Percentiles rank a stretch among this genome's conserved stretches.
Conservation (phyloP, 768 basidiomycete genomes). For the Boletales sp. region DNA sequence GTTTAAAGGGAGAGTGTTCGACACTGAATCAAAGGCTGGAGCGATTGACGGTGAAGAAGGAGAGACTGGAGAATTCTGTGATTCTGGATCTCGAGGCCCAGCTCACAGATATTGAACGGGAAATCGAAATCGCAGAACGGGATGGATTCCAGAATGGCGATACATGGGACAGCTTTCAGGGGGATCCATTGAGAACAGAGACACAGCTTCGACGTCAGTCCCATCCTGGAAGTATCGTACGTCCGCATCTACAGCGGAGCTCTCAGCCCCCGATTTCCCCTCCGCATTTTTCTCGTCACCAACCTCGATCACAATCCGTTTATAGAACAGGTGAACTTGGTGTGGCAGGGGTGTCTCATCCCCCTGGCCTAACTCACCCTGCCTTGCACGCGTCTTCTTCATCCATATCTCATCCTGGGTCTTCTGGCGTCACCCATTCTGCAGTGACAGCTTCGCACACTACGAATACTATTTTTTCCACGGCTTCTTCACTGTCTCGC, state of each 20-base stretch:
- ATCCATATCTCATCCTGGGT: slow-evolving; percentile 15
- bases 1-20: slow-evolving; percentile 55
- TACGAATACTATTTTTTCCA: slow-evolving; percentile 9
- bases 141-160: slow-evolving; percentile 20
- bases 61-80: slow-evolving; percentile 56
- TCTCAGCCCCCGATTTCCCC: slow-evolving; percentile 23
- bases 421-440: slow-evolving; percentile 12
- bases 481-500: slow-evolving; percentile 25
- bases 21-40: slow-evolving; percentile 62
- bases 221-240: slow-evolving; percentile 28
- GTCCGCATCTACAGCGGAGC: slow-evolving; percentile 15
- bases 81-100: slow-evolving; percentile 69
- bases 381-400: slow-evolving; percentile 10
- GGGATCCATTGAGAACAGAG: slow-evolving; percentile 16
- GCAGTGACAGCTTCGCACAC: slow-evolving; percentile 7
- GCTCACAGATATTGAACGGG: slow-evolving; percentile 53
- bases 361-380: slow-evolving; percentile 15
- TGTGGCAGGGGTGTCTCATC: slow-evolving; percentile 9
- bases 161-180: slow-evolving; percentile 10
- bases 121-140: slow-evolving; percentile 47
- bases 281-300: slow-evolving; percentile 25
- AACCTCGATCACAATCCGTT: slow-evolving; percentile 22
- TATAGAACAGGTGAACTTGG: slow-evolving; percentile 20
- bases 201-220: slow-evolving; percentile 23
- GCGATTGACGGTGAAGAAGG: slow-evolving; percentile 58